Evolutionary conservation across 176 grass and related monocot species (phyloP).

Genomic region (Neostapfia colusana): DNA sequence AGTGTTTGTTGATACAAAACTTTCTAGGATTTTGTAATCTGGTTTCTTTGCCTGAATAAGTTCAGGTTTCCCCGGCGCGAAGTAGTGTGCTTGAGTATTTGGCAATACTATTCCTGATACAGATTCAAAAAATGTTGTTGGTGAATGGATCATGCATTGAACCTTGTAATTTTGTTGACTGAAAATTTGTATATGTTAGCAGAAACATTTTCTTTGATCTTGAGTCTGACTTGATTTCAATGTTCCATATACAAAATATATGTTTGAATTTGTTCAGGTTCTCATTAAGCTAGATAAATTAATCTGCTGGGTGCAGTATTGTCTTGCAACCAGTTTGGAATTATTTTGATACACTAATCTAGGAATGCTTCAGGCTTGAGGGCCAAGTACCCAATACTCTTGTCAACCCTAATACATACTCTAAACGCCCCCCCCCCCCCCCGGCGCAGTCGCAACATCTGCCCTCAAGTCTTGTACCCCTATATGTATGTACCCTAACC

Average conservation of each 20-base stretch:
- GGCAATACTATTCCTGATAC: background rate
- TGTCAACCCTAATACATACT: no score
- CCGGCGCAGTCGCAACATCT: no score
- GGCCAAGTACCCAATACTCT: no score
- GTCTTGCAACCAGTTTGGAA: background rate
- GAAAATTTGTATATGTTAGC: background rate
- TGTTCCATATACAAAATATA: background rate
- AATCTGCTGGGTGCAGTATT: background rate
- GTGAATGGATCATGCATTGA: background rate
- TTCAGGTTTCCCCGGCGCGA: background rate
- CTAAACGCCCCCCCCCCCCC: no score
- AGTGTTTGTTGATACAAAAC: background rate
- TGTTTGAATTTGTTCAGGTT: background rate
- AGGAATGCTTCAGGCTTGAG: no score
- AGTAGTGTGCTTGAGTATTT: background rate
- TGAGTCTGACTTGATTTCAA: background rate
- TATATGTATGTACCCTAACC: no score
- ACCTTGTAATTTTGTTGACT: background rate
- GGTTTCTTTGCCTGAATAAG: background rate
- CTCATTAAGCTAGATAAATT: background rate
- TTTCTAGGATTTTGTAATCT: background rate
- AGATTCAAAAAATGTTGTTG: background rate
- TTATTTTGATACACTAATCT: no score
- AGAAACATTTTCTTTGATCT: background rate
- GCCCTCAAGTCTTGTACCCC: no score